phyloP scores from a whole-genome alignment of 1,284 basidiomycete genomes.

The Apiotrichum veenhuisii region DNA sequence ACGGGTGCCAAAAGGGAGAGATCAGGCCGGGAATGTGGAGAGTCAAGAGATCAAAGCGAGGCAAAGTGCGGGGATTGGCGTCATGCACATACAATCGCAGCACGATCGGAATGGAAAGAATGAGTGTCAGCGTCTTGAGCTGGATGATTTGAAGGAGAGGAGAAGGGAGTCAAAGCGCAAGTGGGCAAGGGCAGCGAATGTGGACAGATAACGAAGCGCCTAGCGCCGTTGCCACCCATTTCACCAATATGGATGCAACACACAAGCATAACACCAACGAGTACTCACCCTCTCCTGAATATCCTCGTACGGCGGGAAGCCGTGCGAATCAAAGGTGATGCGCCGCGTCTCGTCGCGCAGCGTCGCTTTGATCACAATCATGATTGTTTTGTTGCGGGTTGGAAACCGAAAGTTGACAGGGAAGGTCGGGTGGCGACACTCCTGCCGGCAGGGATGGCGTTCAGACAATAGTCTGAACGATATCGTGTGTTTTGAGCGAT shows the following conservation, averaged over 20 bases:
- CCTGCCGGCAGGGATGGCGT: neutral
- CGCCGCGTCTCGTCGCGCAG: conserved; percentile 48
- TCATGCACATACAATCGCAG: no score
- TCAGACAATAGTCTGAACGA: neutral
- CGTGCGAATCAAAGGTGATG: conserved; percentile 37
- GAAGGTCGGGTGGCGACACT: neutral
- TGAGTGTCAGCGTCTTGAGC: no score
- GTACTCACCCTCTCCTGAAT: conserved; percentile 44
- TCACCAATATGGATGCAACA: neutral
- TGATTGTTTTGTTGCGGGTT: neutral
- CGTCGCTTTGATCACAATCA: conserved; percentile 48
- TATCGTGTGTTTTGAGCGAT: no score
- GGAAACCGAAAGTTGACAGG: neutral
- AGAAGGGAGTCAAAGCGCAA: conserved; percentile 3
- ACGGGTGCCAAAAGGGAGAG: neutral
- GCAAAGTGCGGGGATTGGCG: neutral
- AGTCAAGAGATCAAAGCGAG: neutral
- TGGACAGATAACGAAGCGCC: neutral
- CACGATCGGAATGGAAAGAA: no score
- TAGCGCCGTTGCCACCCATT: conserved; percentile 10
- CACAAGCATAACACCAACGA: no score
- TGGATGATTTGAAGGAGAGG: neutral
- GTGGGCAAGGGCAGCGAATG: neutral
- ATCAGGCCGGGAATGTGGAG: neutral
- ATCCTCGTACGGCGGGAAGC: conserved; percentile 42